phyloP scores from a whole-genome alignment of 768 basidiomycete species.

The Tricholoma saponaceum region DNA sequence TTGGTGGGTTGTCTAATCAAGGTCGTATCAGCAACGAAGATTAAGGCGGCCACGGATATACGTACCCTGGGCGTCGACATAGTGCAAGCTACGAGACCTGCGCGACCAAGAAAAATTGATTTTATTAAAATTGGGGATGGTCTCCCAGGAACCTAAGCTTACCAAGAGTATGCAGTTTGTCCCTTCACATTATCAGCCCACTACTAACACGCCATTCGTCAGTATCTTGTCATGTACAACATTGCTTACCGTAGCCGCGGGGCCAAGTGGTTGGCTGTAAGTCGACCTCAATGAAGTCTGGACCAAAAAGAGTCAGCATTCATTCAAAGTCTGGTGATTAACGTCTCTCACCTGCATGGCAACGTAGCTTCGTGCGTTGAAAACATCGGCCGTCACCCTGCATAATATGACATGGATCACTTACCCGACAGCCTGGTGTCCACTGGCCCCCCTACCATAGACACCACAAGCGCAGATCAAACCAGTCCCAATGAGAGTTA shows the following conservation, averaged over 20 bases:
- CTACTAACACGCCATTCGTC: conserved; percentile 17
- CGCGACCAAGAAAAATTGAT: neutral
- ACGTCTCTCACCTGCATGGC: conserved; percentile 34
- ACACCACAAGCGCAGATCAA: conserved; percentile 12
- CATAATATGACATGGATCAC: neutral
- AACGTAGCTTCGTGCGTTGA: conserved; percentile 25
- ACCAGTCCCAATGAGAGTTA: neutral
- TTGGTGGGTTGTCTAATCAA: conserved; percentile 34
- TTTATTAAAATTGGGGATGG: neutral
- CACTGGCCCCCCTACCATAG: conserved; percentile 38
- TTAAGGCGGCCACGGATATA: conserved; percentile 1
- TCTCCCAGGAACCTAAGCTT: conserved; percentile 1
- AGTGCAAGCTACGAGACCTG: conserved; percentile 43
- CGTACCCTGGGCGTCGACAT: conserved; percentile 45
- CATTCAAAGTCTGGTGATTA: neutral
- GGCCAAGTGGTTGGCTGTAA: conserved; percentile 42
- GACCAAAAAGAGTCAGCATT: conserved; percentile 4
- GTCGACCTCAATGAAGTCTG: conserved; percentile 38
- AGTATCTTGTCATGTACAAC: neutral
- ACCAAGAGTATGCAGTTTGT: conserved; percentile 35
- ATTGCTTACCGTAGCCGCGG: conserved; percentile 38
- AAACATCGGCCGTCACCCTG: neutral
- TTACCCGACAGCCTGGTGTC: conserved; percentile 43
- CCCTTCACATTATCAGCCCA: conserved; percentile 50
- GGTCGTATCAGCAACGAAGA: neutral